Evolutionary conservation across 2,329 filamentous ascomycete species (phyloP), one percentile per base, ranked within the genome.

Genomic region (Escovopsis weberi): DNA sequence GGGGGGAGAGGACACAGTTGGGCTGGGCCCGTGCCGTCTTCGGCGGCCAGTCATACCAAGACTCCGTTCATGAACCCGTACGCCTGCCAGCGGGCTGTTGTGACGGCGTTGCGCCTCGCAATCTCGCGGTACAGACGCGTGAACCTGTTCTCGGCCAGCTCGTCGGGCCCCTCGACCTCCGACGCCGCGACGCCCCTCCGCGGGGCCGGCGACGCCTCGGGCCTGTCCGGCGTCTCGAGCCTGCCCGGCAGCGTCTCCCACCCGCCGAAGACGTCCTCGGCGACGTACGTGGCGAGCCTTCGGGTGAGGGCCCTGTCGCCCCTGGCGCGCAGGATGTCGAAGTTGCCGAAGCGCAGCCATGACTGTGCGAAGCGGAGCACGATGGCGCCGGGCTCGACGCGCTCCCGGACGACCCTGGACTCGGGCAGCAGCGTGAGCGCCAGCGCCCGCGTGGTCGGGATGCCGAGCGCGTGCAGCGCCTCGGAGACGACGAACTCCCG

Each of bases 31-130:
- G n/a, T n/a, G n/a, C n/a, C n/a, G n/a, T n/a, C n/a, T n/a, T 23
- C 23, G 23, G 23, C 5, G 23, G 23, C 23, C 9, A 32, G 10
- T 49, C 56, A 48, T 50, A 64, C 62, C 45, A 98, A 69, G 4
- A 98, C 91, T 38, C 91, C 91, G 55, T 98, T 98, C 73, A 94
- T 96, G 65, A 98, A 98, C n/a, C 86, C 91, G 55, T 96, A 96
- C 0, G 86, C 87, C 65, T 98, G 93, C 89, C 91, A 96, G 51
- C 82, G 75, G 10, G 91, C 91, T 2, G 96, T 88, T 0, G 84
- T 93, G 45, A 73, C 70, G 1, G 91, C 91, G 56, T 95, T 98
- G 30, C 85, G 76, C 36, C 86, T 78, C 4, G 80, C 79, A 43
- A 98, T 80, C 55, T 94, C 87, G 33, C 91, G 80, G 60, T 93